Percentiles rank a stretch among this genome's conserved stretches.
phyloP scores from a whole-genome alignment of 2,329 filamentous ascomycete species.

The Bretziella fagacearum region DNA sequence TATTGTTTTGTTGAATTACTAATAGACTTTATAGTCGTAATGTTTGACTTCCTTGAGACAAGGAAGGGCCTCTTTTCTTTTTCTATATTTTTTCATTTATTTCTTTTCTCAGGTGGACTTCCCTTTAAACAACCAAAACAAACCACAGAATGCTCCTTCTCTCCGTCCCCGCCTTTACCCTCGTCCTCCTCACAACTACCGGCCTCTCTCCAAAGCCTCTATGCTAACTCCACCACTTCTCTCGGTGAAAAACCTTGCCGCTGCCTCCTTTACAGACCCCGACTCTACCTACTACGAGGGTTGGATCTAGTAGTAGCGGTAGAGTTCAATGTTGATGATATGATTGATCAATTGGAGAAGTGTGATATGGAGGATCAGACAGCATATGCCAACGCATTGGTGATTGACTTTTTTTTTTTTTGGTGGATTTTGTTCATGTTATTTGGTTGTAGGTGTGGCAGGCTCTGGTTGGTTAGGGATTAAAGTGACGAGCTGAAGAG shows the following conservation, averaged over 20 bases:
- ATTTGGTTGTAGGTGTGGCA: too few relatives aligned
- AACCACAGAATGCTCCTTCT: not conserved
- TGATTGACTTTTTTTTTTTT: too few relatives aligned
- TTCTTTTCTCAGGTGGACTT: too few relatives aligned
- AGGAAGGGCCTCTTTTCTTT: not conserved
- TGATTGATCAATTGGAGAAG: too few relatives aligned
- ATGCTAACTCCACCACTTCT: conserved; percentile 44
- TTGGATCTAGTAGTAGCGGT: too few relatives aligned
- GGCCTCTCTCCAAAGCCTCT: conserved; percentile 22
- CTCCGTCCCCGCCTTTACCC: not conserved
- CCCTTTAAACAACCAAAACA: too few relatives aligned
- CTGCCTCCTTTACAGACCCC: conserved; percentile 38
- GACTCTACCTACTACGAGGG: conserved; percentile 36
- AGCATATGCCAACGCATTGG: too few relatives aligned
- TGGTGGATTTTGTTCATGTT: too few relatives aligned
- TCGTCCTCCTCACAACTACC: not conserved
- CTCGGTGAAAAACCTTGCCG: conserved; percentile 31
- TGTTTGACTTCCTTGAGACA: not conserved
- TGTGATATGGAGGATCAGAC: too few relatives aligned
- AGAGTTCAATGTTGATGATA: too few relatives aligned
- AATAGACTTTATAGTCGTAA: not conserved
- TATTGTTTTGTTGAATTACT: not conserved
- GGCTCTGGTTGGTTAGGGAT: too few relatives aligned
- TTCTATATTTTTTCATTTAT: not conserved
- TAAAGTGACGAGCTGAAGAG: too few relatives aligned